Base-by-base conservation (phyloP, 805 yeast genomes). In the Candida nemodendra region DNA sequence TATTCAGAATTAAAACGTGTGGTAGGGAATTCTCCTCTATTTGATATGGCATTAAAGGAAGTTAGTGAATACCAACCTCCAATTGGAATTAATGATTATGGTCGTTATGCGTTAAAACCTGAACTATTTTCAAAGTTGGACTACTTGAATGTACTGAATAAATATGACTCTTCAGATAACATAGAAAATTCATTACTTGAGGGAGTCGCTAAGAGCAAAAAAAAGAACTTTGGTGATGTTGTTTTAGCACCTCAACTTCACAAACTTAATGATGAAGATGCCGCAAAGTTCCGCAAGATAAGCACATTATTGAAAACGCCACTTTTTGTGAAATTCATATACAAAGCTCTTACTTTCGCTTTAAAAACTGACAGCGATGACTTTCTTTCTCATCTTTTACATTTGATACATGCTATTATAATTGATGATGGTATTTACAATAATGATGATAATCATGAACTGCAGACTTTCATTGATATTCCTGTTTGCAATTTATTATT, bases 351-450 rank as follows among this genome's bases (percentile, higher is more conserved):
- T 12, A 76, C 74, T 35, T 67, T 68, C 27, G 69, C 84, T 0
- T 61, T 80, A 16, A 70, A 69, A 33, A 60, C 65, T 1, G 66
- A 69, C 1, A 74, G 77, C 36, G 83, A 80, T 37, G 64, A 75
- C 0, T 81, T 67, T 49, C 58, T 82, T 24, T 74, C 78, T 13
- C 78, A 76, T 29, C 51, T 81, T n/a, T 65, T 85, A 26, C 93
- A 84, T 55, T 65, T 85, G 34, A 46, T 82, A 2, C 88, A 84
- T 62, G 90, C 85, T 5, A 65, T 81, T 6, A 52, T 84, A 14
- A 34, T 61, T 14, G 66, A 54, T 45, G 53, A 47, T 30, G 33
- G 41, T 2, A 23, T 39, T 7, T 34, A 46, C 28, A 62, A 71
- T 29, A 46, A 72, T 17, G 66, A 71, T 22, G 71, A 69, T n/a